phyloP scores from a whole-genome alignment of 2,329 filamentous ascomycete species.

The Emydomyces testavorans region DNA sequence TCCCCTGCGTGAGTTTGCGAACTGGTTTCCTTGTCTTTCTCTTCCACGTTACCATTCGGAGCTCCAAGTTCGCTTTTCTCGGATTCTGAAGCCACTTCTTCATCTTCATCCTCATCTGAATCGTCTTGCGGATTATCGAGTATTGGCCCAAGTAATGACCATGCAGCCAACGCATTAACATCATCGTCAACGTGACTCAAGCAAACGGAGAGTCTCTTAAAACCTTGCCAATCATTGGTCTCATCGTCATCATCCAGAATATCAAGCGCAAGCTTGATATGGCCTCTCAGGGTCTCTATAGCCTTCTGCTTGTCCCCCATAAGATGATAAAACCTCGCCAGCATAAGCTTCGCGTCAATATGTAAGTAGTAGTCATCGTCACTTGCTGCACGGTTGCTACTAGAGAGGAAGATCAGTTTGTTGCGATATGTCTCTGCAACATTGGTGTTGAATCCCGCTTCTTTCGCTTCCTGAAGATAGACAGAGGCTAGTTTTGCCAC shows the following conservation, averaged over 20 bases:
- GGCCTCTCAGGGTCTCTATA: slow-evolving; percentile 17
- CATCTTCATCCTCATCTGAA: too few species aligned
- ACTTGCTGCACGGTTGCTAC: neutral
- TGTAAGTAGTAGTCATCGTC: neutral
- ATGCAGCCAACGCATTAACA: slow-evolving; percentile 21
- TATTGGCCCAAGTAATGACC: slow-evolving; percentile 20
- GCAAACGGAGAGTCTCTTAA: slow-evolving; percentile 16
- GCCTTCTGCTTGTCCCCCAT: slow-evolving; percentile 18
- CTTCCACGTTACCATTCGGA: neutral
- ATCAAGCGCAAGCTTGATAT: slow-evolving; percentile 22
- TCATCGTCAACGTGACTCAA: slow-evolving; percentile 21
- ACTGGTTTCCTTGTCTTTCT: neutral
- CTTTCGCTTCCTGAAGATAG: slow-evolving; percentile 13
- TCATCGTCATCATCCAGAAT: slow-evolving; percentile 23
- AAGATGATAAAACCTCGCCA: slow-evolving; percentile 15
- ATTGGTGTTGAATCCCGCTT: slow-evolving; percentile 11
- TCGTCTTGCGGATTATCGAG: neutral
- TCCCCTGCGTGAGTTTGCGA: neutral
- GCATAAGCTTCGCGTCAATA: slow-evolving; percentile 8
- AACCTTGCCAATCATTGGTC: slow-evolving; percentile 22
- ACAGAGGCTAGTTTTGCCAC: slow-evolving; percentile 11
- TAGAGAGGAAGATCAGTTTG: slow-evolving; percentile 12
- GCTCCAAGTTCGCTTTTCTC: neutral
- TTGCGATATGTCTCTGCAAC: slow-evolving; percentile 8
- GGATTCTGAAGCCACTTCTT: neutral